Evolutionary conservation across 2,329 filamentous ascomycete species (phyloP).

Genomic region (Neocatenulostroma microsporum): DNA sequence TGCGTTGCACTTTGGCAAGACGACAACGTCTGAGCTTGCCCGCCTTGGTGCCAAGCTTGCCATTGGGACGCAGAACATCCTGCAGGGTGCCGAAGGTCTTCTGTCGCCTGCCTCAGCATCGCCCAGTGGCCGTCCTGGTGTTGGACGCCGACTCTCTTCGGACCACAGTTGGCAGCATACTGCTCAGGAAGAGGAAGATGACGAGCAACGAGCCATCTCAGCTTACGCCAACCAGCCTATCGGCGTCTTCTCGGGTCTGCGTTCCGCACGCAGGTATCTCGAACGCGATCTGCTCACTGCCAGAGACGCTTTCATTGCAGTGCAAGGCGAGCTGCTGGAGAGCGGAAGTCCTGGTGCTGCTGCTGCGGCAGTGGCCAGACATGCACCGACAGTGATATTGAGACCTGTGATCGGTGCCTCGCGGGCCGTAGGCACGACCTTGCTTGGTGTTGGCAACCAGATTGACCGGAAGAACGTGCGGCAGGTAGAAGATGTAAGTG

Average conservation of each 20-base stretch:
- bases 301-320: slow-evolving; percentile 85
- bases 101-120: slow-evolving; percentile 39
- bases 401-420: slow-evolving; percentile 83
- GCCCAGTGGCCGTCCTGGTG: slow-evolving; percentile 11
- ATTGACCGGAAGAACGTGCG: slow-evolving; percentile 75
- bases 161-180: slow-evolving; percentile 41
- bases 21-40: slow-evolving; percentile 88
- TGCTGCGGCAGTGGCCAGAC: slow-evolving; percentile 66
- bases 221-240: slow-evolving; percentile 92
- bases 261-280: slow-evolving; percentile 73
- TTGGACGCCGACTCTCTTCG: slow-evolving; percentile 7
- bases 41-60: slow-evolving; percentile 90
- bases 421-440: slow-evolving; percentile 77
- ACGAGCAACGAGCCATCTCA: slow-evolving; percentile 71
- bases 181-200: slow-evolving; percentile 57
- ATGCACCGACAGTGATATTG: slow-evolving; percentile 88
- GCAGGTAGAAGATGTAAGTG: slow-evolving; percentile 79
- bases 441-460: slow-evolving; percentile 87
- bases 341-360: slow-evolving; percentile 73
- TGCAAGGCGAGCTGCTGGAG: slow-evolving; percentile 85
- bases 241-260: slow-evolving; percentile 76
- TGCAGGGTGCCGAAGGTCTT: slow-evolving; percentile 80
- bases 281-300: slow-evolving; percentile 81
- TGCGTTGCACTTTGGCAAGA: slow-evolving; percentile 79
- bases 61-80: slow-evolving; percentile 86